Percentiles rank a stretch among this genome's conserved stretches.
Evolutionary conservation across 441 rosid genomes (phyloP).

Genomic region (Corymbia citriodora): DNA sequence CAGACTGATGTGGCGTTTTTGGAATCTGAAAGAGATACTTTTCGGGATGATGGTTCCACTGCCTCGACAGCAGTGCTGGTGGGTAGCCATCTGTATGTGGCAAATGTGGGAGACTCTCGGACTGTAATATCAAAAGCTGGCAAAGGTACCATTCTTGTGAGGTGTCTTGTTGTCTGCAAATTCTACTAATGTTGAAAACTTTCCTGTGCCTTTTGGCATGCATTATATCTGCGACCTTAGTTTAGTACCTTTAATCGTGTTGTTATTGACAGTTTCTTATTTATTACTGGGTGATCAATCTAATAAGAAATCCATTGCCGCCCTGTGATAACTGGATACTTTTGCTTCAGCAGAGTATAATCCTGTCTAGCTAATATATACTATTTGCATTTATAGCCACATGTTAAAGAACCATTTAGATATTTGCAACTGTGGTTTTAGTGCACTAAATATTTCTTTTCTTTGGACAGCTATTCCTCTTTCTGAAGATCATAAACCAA

Average conservation of each 20-base stretch:
- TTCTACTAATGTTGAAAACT: not conserved
- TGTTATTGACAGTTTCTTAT: not conserved
- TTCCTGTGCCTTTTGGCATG: not conserved
- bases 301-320: not conserved
- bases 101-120: conserved; percentile 97
- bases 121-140: conserved; percentile 90
- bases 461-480: conserved; percentile 73
- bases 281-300: not conserved
- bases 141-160: conserved; percentile 43
- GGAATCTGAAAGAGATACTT: conserved; percentile 80
- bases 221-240: not conserved
- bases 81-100: conserved; percentile 91
- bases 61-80: conserved; percentile 95
- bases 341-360: not conserved
- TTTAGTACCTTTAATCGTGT: not conserved
- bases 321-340: not conserved
- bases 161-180: not conserved
- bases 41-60: conserved; percentile 96
- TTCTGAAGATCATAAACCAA: conserved; percentile 98
- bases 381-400: not conserved
- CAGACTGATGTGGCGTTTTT: conserved; percentile 84
- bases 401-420: not conserved
- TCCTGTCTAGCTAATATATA: not conserved
- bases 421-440: not conserved
- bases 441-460: conserved; percentile 5